Evolutionary conservation across 805 yeast species (phyloP).

Genomic region (Barnettozyma californica): DNA sequence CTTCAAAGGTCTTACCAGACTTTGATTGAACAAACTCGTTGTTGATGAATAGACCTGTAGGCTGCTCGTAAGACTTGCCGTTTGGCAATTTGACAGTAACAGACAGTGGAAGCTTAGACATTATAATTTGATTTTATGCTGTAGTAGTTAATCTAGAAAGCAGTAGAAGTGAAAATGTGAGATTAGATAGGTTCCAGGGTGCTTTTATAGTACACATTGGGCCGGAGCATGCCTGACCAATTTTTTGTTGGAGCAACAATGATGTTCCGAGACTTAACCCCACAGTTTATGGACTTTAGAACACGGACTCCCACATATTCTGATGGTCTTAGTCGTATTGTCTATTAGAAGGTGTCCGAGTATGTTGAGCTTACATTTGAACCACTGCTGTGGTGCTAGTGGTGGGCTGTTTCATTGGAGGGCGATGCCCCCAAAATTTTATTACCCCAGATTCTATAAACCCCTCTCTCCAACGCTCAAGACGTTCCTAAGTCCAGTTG

Average conservation of each 20-base stretch:
- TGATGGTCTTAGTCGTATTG: background rate
- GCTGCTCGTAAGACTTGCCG: conserved; percentile 12
- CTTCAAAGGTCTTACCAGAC: conserved; percentile 11
- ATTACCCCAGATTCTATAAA: background rate
- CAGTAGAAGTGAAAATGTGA: background rate
- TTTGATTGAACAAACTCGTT: conserved; percentile 10
- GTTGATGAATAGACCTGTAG: conserved; percentile 14
- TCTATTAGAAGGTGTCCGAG: too few species aligned
- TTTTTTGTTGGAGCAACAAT: background rate
- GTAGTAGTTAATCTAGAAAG: background rate
- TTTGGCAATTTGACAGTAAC: conserved; percentile 10
- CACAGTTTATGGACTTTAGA: background rate
- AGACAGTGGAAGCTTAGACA: conserved; percentile 9
- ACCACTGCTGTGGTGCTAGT: too few species aligned
- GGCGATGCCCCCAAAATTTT: too few species aligned
- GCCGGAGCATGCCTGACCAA: background rate
- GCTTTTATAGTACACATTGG: background rate
- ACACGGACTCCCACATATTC: background rate
- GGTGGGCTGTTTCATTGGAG: too few species aligned
- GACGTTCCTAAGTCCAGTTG: background rate
- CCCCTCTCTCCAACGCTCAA: background rate
- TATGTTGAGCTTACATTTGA: too few species aligned
- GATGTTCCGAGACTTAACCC: background rate
- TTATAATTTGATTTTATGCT: background rate
- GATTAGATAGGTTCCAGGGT: background rate